A percentile compares a stretch with the other conserved stretches of the same genome.
These are phyloP conservation scores for Sindora glabra DNA, from an alignment of 306 rosid genomes.

Conservation along the genomic window DNA sequence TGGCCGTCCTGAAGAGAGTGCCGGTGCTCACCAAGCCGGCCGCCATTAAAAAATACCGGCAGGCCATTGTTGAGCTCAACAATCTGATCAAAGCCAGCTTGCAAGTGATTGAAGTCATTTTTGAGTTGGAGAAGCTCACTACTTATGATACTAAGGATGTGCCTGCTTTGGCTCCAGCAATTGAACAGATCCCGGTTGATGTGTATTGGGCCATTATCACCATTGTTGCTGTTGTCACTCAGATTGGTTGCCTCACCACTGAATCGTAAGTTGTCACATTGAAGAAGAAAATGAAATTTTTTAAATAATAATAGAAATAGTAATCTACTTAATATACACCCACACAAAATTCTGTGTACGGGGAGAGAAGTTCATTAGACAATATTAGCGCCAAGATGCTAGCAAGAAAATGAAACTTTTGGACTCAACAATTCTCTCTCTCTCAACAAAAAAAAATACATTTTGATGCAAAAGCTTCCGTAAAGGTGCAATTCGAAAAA, in stretches of 20 bases:
- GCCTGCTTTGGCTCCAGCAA: constrained; percentile 18
- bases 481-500: too few relatives aligned
- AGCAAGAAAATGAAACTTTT: too few relatives aligned
- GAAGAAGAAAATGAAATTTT: too few relatives aligned
- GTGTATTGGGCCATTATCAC: constrained; percentile 34
- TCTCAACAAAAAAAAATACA: too few relatives aligned
- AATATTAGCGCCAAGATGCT: too few relatives aligned
- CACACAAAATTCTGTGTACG: too few relatives aligned
- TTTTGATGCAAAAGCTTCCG: too few relatives aligned
- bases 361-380: too few relatives aligned
- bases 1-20: constrained; percentile 27
- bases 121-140: constrained; percentile 24
- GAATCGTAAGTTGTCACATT: constrained; percentile 20
- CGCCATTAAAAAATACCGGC: constrained; percentile 9
- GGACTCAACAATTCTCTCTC: too few relatives aligned
- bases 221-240: constrained; percentile 32
- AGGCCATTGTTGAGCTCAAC: constrained; percentile 24
- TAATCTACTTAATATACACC: too few relatives aligned
- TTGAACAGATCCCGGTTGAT: constrained; percentile 23
- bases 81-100: constrained; percentile 22
- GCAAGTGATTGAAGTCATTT: constrained; percentile 21
- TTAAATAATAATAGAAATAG: too few relatives aligned
- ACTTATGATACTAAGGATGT: constrained; percentile 13
- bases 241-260: constrained; percentile 17
- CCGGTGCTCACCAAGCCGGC: constrained; percentile 21